These are phyloP conservation scores for Nemania sp. DNA, from an alignment of 2,329 filamentous ascomycete genomes.

Conservation along the genomic window DNA sequence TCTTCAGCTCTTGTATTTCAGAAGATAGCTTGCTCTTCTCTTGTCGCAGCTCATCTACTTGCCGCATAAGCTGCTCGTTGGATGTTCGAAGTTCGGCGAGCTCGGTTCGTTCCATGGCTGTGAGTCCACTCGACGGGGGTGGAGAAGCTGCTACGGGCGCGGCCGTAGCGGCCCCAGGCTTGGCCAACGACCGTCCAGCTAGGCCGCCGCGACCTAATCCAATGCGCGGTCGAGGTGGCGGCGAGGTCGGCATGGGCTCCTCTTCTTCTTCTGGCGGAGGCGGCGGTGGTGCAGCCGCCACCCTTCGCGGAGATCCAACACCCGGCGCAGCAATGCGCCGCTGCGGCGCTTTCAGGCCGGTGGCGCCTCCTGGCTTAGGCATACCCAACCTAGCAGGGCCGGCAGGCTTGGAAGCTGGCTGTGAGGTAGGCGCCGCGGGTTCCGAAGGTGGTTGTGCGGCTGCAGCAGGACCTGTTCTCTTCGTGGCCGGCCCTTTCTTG, in stretches of 20 bases:
- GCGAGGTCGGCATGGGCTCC: constrained; percentile 50
- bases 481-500: constrained; percentile 58
- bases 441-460: constrained; percentile 48
- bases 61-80: constrained; percentile 74
- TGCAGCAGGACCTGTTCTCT: constrained; percentile 51
- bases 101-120: constrained; percentile 85
- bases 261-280: constrained; percentile 60
- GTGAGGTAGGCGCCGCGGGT: constrained; percentile 58
- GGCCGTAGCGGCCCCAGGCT: constrained; percentile 62
- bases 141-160: constrained; percentile 58
- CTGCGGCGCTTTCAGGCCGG: constrained; percentile 63
- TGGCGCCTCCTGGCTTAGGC: constrained; percentile 55
- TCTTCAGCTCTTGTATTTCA: constrained; percentile 91
- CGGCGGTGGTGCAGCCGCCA: constrained; percentile 48
- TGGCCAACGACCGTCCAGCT: constrained; percentile 81
- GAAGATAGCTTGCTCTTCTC: constrained; percentile 82
- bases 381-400: constrained; percentile 56
- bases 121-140: constrained; percentile 66
- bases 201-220: constrained; percentile 79
- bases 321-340: constrained; percentile 57
- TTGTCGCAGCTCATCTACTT: constrained; percentile 78
- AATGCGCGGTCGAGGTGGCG: constrained; percentile 64
- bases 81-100: constrained; percentile 84
- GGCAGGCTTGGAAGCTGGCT: constrained; percentile 57
- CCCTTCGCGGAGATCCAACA: constrained; percentile 56